Evolutionary conservation across 352 stramenopile genomes (phyloP), one percentile per base, ranked within the genome.

Genomic region (Phytophthora pistaciae): DNA sequence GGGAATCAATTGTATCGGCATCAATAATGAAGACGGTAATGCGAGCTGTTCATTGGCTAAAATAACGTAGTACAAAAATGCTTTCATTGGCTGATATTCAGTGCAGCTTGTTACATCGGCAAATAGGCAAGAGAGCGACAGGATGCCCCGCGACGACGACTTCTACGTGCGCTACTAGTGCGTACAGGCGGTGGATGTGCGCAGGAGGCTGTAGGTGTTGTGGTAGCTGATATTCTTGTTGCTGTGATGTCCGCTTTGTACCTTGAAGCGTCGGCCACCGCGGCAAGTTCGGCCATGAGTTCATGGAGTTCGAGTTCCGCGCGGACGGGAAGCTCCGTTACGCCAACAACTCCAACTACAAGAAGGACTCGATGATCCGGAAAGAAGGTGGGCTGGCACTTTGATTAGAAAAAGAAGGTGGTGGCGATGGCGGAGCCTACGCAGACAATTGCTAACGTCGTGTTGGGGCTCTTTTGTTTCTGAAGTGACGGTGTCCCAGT

Each of bases 311-410:
- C 70, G 96, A 99, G 77, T 97, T 99, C 57, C 89, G 82, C 42
- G 84, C 91, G 16, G 91, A 96, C 66, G 92, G 91, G 42, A 96
- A 93, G 70, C 83, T 99, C 29, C 89, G 96, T 40, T 99, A 99
- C 70, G 96, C 96, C 31, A 99, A 99, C 84, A 99, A 99, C 81
- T 98, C 94, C 46, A 99, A 99, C 85, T 99, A 99, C 82, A 99
- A 99, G 80, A 97, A 98, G 66, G 96, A 98, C 74, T 95, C 91
- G 8, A 98, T 99, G 85, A 99, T 99, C 77, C 87, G 95, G 40
- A 99, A 99, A 87, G 95, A 99, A 93, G 90, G 93, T 98, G 16
- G 27, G 5, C n/a, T 25, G 6, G 11, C 9, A 25, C 6, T 23
- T 50, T 50, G n/a, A 23, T n/a, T 13, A 10, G 8, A 23, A 5